Conservation (phyloP, 768 basidiomycete species). For the Rhizopogon roseolus region DNA sequence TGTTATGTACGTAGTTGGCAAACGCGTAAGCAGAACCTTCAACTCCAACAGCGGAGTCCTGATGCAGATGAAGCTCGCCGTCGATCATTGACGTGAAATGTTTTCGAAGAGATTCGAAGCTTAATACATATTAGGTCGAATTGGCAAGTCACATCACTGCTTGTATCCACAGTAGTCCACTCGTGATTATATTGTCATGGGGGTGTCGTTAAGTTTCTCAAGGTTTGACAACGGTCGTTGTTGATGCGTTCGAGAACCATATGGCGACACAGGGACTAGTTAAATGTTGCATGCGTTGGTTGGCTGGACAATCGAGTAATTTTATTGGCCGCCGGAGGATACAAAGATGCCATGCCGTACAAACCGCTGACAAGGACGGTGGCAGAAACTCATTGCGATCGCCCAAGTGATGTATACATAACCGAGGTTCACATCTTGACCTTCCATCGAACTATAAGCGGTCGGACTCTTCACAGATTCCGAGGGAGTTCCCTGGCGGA, state of each 20-base stretch:
- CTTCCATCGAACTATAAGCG: not conserved
- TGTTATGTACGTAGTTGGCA: not conserved
- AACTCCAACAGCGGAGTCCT: not conserved
- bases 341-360: not conserved
- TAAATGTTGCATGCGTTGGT: not conserved
- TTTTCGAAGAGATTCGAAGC: not conserved
- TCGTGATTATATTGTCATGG: too few relatives aligned
- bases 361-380: not conserved
- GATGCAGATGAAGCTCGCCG: not conserved
- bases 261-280: not conserved
- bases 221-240: not conserved
- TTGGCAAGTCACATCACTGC: not conserved
- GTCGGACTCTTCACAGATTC: not conserved
- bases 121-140: not conserved
- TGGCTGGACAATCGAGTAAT: not conserved
- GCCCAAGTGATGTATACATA: not conserved
- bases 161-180: not conserved
- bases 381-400: not conserved
- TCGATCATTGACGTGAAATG: not conserved
- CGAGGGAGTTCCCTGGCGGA: not conserved
- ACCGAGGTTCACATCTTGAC: not conserved
- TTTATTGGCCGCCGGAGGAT: not conserved
- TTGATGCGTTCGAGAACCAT: not conserved
- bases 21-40: not conserved
- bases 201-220: not conserved